Conservation (phyloP, 208 protist genomes). For the Porcisia hertigi region DNA sequence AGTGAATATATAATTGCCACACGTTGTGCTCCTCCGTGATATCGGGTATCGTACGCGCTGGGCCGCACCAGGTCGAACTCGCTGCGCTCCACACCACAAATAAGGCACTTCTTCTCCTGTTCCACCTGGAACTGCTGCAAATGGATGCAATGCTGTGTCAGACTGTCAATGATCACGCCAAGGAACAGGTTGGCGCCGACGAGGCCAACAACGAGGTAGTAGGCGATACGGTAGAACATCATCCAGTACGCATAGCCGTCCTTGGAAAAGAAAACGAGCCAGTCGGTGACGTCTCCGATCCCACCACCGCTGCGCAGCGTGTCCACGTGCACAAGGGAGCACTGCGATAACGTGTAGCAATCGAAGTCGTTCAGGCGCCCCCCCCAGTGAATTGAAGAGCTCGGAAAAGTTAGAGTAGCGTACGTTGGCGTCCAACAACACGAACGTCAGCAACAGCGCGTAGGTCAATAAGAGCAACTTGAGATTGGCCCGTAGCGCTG, state of each 20-base stretch:
- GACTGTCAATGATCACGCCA: slow-evolving; percentile 94
- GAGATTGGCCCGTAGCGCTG: slow-evolving; percentile 47
- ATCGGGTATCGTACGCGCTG: slow-evolving; percentile 85
- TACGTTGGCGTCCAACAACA: slow-evolving; percentile 63
- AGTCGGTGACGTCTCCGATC: slow-evolving; percentile 70
- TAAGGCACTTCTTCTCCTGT: slow-evolving; percentile 91
- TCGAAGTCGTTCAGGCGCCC: slow-evolving; percentile 61
- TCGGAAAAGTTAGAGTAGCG: slow-evolving; percentile 67
- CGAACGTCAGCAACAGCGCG: slow-evolving; percentile 52
- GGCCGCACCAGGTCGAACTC: slow-evolving; percentile 75
- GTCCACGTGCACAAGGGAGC: slow-evolving; percentile 76
- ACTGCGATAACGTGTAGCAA: slow-evolving; percentile 77
- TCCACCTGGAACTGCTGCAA: slow-evolving; percentile 64
- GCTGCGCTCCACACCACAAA: slow-evolving; percentile 88
- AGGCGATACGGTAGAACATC: slow-evolving; percentile 89
- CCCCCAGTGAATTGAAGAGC: slow-evolving; percentile 48
- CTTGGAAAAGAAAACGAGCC: slow-evolving; percentile 54
- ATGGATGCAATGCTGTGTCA: slow-evolving; percentile 74
- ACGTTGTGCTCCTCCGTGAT: slow-evolving; percentile 93
- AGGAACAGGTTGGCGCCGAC: slow-evolving; percentile 90
- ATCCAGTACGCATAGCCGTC: slow-evolving; percentile 82
- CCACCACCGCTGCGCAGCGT: slow-evolving; percentile 72
- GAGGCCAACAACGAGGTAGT: slow-evolving; percentile 85
- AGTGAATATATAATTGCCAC: slow-evolving; percentile 96
- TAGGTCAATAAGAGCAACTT: slow-evolving; percentile 56